A percentile compares a stretch with the other conserved stretches of the same genome.
These are phyloP conservation scores for Saturnispora besseyi DNA, from an alignment of 805 yeast species.

Conservation along the genomic window DNA sequence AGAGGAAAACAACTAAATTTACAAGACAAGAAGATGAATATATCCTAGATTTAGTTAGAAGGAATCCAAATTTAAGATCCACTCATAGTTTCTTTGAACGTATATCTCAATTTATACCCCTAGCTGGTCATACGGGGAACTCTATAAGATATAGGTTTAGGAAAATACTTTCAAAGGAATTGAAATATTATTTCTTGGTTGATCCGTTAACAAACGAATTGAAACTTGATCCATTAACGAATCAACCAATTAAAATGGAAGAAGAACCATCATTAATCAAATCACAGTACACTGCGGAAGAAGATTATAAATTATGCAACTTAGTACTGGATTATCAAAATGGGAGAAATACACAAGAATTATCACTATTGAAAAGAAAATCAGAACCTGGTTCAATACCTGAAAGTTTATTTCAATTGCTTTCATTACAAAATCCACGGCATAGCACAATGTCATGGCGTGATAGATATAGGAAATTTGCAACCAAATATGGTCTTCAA, in stretches of 20 bases:
- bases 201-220: conserved; percentile 36
- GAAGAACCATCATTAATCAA: conserved; percentile 45
- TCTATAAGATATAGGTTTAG: conserved; percentile 60
- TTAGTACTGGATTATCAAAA: conserved; percentile 19
- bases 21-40: conserved; percentile 56
- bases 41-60: conserved; percentile 58
- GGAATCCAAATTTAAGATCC: conserved; percentile 57
- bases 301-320: conserved; percentile 53
- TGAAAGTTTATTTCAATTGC: conserved; percentile 32
- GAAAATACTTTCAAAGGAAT: conserved; percentile 32
- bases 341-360: conserved; percentile 11
- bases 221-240: conserved; percentile 32
- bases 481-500: conserved; percentile 51
- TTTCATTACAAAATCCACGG: conserved; percentile 34
- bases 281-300: conserved; percentile 57
- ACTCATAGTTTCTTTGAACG: conserved; percentile 59
- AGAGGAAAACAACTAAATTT: conserved; percentile 38
- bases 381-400: conserved; percentile 23
- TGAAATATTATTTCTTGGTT: conserved; percentile 42
- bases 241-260: conserved; percentile 32
- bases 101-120: conserved; percentile 39
- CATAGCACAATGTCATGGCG: conserved; percentile 75
- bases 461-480: conserved; percentile 68
- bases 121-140: conserved; percentile 65
- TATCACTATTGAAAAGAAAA: conserved; percentile 13